Percentiles rank a stretch among this genome's conserved stretches.
Conservation (phyloP, 768 basidiomycete genomes). For the Xerocomellus chrysenteron region DNA sequence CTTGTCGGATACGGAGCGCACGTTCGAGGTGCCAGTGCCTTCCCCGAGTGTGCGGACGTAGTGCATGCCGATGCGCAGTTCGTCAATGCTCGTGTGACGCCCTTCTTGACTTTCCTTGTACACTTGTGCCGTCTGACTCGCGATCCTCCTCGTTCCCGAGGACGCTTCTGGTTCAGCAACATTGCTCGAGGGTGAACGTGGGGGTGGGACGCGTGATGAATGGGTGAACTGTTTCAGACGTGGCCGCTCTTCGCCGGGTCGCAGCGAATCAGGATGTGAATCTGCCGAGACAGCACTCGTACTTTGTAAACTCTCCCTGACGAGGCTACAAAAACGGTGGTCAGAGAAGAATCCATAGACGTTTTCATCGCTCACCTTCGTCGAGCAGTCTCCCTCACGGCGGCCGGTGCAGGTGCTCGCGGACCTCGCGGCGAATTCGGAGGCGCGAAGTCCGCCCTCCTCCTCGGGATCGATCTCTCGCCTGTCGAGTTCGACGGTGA, state of each 20-base stretch:
- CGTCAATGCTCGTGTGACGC: conserved; percentile 52
- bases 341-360: neutral
- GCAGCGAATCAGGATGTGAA: conserved; percentile 33
- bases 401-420: conserved; percentile 21
- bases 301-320: conserved; percentile 54
- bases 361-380: conserved; percentile 19
- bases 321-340: conserved; percentile 38
- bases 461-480: conserved; percentile 61
- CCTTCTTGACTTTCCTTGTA: conserved; percentile 38
- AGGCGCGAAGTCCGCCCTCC: conserved; percentile 69
- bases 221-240: conserved; percentile 72
- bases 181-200: conserved; percentile 42
- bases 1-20: conserved; percentile 36
- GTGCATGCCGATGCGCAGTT: conserved; percentile 65
- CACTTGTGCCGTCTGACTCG: conserved; percentile 67
- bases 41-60: conserved; percentile 71
- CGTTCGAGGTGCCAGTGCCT: conserved; percentile 33
- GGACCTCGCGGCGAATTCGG: conserved; percentile 47
- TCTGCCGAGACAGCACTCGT: conserved; percentile 37
- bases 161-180: conserved; percentile 21
- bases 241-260: conserved; percentile 42
- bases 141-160: conserved; percentile 40
- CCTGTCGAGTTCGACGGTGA: conserved; percentile 69
- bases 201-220: conserved; percentile 63
- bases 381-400: conserved; percentile 22